These are phyloP conservation scores for Ochetophila trinervis DNA, from an alignment of 306 rosid genomes.

Conservation along the genomic window DNA sequence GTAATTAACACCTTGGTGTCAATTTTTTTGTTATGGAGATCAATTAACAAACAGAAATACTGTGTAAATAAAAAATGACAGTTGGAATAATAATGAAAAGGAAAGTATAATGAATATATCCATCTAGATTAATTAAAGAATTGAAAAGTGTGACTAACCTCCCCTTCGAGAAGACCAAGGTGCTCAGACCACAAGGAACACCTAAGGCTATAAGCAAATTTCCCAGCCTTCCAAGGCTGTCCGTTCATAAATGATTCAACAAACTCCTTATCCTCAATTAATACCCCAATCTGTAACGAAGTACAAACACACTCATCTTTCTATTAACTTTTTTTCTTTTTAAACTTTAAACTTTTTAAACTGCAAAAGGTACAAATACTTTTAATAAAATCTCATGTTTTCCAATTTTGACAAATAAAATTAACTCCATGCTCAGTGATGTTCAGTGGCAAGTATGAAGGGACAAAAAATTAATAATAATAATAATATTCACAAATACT, in stretches of 20 bases:
- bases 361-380: no score
- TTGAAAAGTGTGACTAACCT: slow-evolving; percentile 29
- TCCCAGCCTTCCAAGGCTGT: slow-evolving; percentile 48
- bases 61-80: background rate
- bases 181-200: slow-evolving; percentile 54
- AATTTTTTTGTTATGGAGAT: background rate
- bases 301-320: background rate
- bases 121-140: background rate
- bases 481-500: background rate
- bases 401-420: no score
- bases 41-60: background rate
- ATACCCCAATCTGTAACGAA: slow-evolving; percentile 39
- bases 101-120: background rate
- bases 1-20: background rate
- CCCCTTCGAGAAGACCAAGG: slow-evolving; percentile 43
- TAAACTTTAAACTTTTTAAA: no score
- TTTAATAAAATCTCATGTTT: no score
- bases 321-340: background rate
- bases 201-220: slow-evolving; percentile 40
- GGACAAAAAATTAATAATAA: no score
- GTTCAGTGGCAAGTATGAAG: no score
- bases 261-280: slow-evolving; percentile 48
- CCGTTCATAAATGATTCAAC: slow-evolving; percentile 46
- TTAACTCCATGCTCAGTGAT: no score
- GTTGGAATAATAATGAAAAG: background rate